A percentile compares a stretch with the other conserved stretches of the same genome.
Conservation (phyloP, 2,329 filamentous ascomycete genomes). For the Decorospora gaudefroyi region DNA sequence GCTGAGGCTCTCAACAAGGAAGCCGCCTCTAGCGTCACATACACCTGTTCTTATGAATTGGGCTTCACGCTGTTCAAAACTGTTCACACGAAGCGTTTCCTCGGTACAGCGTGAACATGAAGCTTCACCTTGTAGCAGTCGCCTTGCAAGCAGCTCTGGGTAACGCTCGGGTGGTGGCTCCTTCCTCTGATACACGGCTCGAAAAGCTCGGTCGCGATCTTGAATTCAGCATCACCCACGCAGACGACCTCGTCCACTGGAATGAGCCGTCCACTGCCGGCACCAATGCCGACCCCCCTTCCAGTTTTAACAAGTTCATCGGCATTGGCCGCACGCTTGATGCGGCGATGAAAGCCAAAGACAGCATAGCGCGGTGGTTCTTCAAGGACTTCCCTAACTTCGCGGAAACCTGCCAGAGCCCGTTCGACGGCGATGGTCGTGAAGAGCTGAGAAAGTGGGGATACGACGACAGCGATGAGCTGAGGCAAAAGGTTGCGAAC, state of each 20-base stretch:
- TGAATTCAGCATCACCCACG: neutral
- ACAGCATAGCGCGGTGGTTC: constrained; percentile 14
- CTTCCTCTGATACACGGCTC: neutral
- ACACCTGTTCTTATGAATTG: too few relatives aligned
- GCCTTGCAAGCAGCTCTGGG: neutral
- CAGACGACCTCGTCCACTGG: neutral
- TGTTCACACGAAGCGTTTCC: too few relatives aligned
- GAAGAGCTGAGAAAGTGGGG: constrained; percentile 16
- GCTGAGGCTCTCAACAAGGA: too few relatives aligned
- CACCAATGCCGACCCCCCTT: neutral
- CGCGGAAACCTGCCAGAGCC: constrained; percentile 8
- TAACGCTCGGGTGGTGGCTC: neutral
- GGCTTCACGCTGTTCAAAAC: too few relatives aligned
- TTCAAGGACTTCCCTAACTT: constrained; percentile 14
- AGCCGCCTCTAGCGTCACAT: too few relatives aligned
- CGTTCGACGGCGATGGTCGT: constrained; percentile 10
- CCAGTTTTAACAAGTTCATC: constrained; percentile 8
- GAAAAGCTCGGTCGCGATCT: neutral
- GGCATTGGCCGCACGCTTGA: constrained; percentile 8
- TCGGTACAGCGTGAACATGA: too few relatives aligned
- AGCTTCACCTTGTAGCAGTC: neutral
- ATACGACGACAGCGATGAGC: constrained; percentile 10
- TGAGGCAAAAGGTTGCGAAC: constrained; percentile 6
- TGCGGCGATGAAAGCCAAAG: constrained; percentile 14
- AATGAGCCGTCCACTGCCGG: neutral